Percentiles rank a stretch among this genome's conserved stretches.
Conservation (phyloP, 2,329 filamentous ascomycete genomes). For the Talaromyces atroroseus region DNA sequence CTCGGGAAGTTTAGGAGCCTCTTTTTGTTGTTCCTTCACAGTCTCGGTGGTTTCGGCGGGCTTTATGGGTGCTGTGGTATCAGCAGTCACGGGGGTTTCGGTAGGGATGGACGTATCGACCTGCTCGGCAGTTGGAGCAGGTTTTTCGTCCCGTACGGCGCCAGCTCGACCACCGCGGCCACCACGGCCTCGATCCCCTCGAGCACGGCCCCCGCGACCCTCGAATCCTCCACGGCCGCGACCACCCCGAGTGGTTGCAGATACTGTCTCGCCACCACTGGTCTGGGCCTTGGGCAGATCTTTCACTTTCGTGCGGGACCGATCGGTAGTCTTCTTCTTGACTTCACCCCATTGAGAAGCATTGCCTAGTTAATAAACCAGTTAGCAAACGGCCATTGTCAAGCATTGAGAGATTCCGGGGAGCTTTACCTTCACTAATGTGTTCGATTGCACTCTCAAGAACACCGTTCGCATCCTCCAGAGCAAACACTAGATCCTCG, state of each 20-base stretch:
- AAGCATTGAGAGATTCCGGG: background rate
- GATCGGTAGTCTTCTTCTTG: conserved; percentile 47
- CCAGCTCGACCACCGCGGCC: conserved; percentile 42
- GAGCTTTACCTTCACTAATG: conserved; percentile 45
- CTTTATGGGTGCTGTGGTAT: conserved; percentile 18
- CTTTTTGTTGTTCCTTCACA: conserved; percentile 18
- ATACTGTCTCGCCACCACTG: conserved; percentile 29
- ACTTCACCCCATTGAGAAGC: conserved; percentile 50
- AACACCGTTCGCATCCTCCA: conserved; percentile 64
- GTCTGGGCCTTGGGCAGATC: conserved; percentile 39
- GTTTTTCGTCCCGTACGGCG: conserved; percentile 36
- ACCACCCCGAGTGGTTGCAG: conserved; percentile 33
- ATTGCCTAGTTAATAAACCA: conserved; percentile 32
- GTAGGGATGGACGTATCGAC: conserved; percentile 14
- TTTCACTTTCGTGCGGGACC: conserved; percentile 43
- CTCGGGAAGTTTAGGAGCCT: conserved; percentile 32
- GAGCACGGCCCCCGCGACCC: conserved; percentile 41
- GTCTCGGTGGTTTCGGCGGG: conserved; percentile 20
- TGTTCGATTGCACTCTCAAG: conserved; percentile 46
- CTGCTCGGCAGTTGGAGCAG: conserved; percentile 17
- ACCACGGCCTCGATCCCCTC: conserved; percentile 45
- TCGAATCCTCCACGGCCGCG: conserved; percentile 46
- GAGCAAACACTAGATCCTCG: conserved; percentile 85
- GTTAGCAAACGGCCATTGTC: background rate
- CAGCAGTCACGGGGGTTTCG: conserved; percentile 19